Base-by-base conservation (phyloP, 2,329 filamentous ascomycete genomes). In the Hypomyces perniciosus region DNA sequence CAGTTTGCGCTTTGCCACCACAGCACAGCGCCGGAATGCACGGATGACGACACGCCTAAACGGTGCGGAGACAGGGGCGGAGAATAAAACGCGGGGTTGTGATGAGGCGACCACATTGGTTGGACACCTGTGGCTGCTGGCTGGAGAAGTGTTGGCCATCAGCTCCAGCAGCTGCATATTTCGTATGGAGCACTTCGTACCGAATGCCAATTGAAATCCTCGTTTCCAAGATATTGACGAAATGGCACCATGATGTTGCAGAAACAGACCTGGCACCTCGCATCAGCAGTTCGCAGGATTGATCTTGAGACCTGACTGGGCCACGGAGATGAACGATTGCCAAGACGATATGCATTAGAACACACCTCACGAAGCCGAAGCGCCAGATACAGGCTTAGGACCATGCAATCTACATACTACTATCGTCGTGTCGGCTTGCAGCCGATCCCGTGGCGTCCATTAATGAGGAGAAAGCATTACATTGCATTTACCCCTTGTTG, bases 361-460 rank as follows among this genome's bases (percentile, higher is more conserved):
- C 20, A 38, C 35, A 38, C 35, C 35, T 43, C 49, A 47, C 13
- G 29, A 41, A 45, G 48, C 43, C 37, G 35, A 46, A 38, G 35
- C 42, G 33, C 42, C 43, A 50, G 42, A 41, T 33, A 38, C 5
- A 38, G 8, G 8, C 35, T 38, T 38, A 38, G 35, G 3, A 12
- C 35, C 35, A 12, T 38, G 35, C 35, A 38, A n/a, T 12, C 20
- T 50, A 20, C 10, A 40, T 30, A 44, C 29, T 48, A 30, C 41
- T 44, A 42, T 30, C 40, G 50, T 34, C 33, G 30, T 42, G 26
- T 31, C 50, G 37, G 46, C 44, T 34, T 40, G 31, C 7, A 48
- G 44, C 50, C 45, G 45, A 52, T 52, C 50, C 50, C 50, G 50
- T 52, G 50, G 50, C 46, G 45, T 37, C 41, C 45, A 45, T 40